Percentiles rank a stretch among this genome's conserved stretches.
These are phyloP conservation scores for Penicillium cataractarum DNA, from an alignment of 495 filamentous ascomycete species.

Conservation along the genomic window DNA sequence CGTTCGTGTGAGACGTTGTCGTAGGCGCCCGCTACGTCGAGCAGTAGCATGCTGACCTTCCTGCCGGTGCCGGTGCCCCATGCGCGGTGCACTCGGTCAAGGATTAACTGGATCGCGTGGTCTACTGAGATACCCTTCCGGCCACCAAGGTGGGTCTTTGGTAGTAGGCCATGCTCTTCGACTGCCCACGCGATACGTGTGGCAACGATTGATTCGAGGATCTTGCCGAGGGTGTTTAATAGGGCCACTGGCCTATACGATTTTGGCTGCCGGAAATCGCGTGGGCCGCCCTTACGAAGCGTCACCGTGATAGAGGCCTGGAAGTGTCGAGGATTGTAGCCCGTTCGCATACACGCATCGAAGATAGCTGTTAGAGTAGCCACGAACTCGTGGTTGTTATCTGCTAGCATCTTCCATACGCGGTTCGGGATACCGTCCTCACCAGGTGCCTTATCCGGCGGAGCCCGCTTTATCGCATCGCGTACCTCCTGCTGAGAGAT, in stretches of 20 bases:
- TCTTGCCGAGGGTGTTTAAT: slow-evolving; percentile 32
- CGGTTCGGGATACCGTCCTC: slow-evolving; percentile 27
- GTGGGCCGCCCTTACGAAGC: slow-evolving; percentile 26
- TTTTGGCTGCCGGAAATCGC: slow-evolving; percentile 23
- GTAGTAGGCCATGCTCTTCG: slow-evolving; percentile 20
- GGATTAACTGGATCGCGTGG: slow-evolving; percentile 25
- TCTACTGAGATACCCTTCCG: slow-evolving; percentile 23
- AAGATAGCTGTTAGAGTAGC: slow-evolving; percentile 22
- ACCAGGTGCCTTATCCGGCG: slow-evolving; percentile 33
- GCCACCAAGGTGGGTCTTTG: slow-evolving; percentile 16
- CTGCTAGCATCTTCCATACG: slow-evolving; percentile 16
- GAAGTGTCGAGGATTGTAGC: slow-evolving; percentile 28
- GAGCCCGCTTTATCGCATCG: slow-evolving; percentile 18
- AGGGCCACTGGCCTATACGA: slow-evolving; percentile 32
- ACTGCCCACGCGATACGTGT: slow-evolving; percentile 14
- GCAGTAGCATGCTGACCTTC: slow-evolving; percentile 15
- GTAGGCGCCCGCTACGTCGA: slow-evolving; percentile 35
- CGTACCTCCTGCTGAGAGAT: background rate
- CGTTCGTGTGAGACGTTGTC: slow-evolving; percentile 30
- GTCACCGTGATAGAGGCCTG: slow-evolving; percentile 22
- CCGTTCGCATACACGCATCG: slow-evolving; percentile 23
- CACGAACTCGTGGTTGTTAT: slow-evolving; percentile 3
- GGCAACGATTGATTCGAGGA: slow-evolving; percentile 26
- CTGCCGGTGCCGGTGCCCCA: slow-evolving; percentile 16
- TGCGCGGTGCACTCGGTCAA: slow-evolving; percentile 21